Percentiles rank a stretch among this genome's conserved stretches.
Evolutionary conservation across 345 rosid genomes (phyloP).

Genomic region (Bruguiera gymnorhiza): DNA sequence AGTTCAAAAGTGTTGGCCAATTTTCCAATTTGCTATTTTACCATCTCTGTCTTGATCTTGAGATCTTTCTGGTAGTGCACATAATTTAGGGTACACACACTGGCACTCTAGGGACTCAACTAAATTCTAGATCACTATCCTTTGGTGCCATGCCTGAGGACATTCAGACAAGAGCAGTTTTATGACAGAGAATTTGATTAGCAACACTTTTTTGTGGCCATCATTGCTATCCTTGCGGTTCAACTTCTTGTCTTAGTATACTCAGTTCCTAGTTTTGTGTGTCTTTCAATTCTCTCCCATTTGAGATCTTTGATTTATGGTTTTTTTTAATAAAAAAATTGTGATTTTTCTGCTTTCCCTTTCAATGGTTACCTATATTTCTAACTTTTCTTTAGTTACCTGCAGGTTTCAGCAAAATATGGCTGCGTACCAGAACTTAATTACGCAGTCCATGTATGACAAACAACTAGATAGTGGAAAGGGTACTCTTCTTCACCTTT

Average conservation of each 20-base stretch:
- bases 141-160: neutral
- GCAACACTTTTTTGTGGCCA: neutral
- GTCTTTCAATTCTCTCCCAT: neutral
- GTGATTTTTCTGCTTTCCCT: neutral
- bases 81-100: neutral
- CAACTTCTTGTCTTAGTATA: neutral
- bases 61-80: neutral
- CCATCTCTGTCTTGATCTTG: neutral
- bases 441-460: constrained; percentile 93
- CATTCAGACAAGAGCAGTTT: neutral
- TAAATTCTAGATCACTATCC: neutral
- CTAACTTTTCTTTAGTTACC: constrained; percentile 21
- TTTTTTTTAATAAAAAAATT: neutral
- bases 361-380: neutral
- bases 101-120: neutral
- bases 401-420: constrained; percentile 81
- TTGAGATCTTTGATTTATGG: neutral
- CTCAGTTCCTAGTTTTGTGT: neutral
- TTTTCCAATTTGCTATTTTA: neutral
- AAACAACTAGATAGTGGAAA: constrained; percentile 95
- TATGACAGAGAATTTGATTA: neutral
- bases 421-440: constrained; percentile 84
- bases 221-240: neutral
- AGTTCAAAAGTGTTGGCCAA: neutral
- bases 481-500: constrained; percentile 93